Evolutionary conservation across 1,284 basidiomycete genomes (phyloP), one percentile per base, ranked within the genome.

Genomic region (Ustilago loliicola): DNA sequence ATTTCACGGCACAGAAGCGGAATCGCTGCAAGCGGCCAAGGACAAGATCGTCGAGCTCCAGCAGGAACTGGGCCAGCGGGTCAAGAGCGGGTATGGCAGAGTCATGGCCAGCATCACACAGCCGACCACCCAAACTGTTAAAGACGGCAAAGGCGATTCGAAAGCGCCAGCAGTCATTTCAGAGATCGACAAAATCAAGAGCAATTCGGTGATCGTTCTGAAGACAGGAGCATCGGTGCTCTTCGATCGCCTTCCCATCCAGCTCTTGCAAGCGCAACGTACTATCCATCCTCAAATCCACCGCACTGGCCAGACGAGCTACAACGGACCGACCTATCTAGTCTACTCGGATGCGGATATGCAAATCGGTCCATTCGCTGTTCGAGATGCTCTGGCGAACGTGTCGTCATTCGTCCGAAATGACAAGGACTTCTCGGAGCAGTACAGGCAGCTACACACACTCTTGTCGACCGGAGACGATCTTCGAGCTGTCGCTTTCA

Each of bases 191-290:
- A 32, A 23, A 8, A 42, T 77, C 1, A 68, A 59, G 50, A 30
- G 38, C n/a, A 61, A 45, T 1, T 57, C 66, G 4, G 69, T 77
- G 1, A 62, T 77, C 19, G 58, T 72, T 3, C 61, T 77, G 36
- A 77, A 77, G 38, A 72, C 74, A 1, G 74, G 74, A 2, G 50
- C 68, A 0, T 67, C 65, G 11, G 74, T 77, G 1, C 34, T 68
- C 0, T 68, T 68, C 51, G 74, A 77, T 9, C 68, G 74, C 4
- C 53, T 77, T 2, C 74, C 74, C 1, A 29, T 67, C 2, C 72
- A 75, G 45, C 68, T 75, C 5, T 25, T 75, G 1, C 71, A 58
- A 2, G 71, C 71, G 0, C 71, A 68, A 42, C 15, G 5, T 5
- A 2, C 50, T 0, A 23, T 73, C 7, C 34, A 58, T 19, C 61